phyloP scores from a whole-genome alignment of 192 early-diverging fungal species.

The Coemansia reversa region DNA sequence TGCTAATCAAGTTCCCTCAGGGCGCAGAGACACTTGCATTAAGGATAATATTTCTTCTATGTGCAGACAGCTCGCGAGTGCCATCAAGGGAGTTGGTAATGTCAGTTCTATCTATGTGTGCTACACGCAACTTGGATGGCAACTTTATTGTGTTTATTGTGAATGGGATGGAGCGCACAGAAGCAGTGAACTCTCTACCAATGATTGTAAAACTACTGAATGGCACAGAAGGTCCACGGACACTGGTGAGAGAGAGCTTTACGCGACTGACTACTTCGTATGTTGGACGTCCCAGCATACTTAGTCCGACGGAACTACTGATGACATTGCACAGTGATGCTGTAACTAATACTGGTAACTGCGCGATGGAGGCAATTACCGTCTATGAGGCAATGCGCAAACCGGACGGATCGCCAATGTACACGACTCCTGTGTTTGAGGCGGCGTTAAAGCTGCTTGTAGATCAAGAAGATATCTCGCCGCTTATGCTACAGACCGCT shows the following conservation, averaged over 20 bases:
- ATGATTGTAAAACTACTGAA: slow-evolving; percentile 25
- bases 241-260: slow-evolving; percentile 29
- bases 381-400: slow-evolving; percentile 24
- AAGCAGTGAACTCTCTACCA: slow-evolving; percentile 14
- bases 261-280: slow-evolving; percentile 32
- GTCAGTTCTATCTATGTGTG: slow-evolving; percentile 32
- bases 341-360: not conserved
- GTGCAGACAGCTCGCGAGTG: slow-evolving; percentile 15
- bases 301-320: slow-evolving; percentile 50
- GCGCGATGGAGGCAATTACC: slow-evolving; percentile 17
- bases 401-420: slow-evolving; percentile 21
- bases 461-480: slow-evolving; percentile 23
- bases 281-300: slow-evolving; percentile 28
- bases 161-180: slow-evolving; percentile 25
- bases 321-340: slow-evolving; percentile 34
- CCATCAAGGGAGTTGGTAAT: slow-evolving; percentile 40
- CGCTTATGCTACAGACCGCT: slow-evolving; percentile 40
- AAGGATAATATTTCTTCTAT: slow-evolving; percentile 27
- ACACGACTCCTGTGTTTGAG: slow-evolving; percentile 21
- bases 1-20: slow-evolving; percentile 23
- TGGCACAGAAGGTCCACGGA: slow-evolving; percentile 8
- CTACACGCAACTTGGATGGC: slow-evolving; percentile 21
- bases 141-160: slow-evolving; percentile 34
- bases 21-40: slow-evolving; percentile 41
- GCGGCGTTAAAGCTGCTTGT: slow-evolving; percentile 36